Percentiles rank a stretch among this genome's conserved stretches.
Conservation (phyloP, 2,329 filamentous ascomycete genomes). For the Ramularia endophylla region DNA sequence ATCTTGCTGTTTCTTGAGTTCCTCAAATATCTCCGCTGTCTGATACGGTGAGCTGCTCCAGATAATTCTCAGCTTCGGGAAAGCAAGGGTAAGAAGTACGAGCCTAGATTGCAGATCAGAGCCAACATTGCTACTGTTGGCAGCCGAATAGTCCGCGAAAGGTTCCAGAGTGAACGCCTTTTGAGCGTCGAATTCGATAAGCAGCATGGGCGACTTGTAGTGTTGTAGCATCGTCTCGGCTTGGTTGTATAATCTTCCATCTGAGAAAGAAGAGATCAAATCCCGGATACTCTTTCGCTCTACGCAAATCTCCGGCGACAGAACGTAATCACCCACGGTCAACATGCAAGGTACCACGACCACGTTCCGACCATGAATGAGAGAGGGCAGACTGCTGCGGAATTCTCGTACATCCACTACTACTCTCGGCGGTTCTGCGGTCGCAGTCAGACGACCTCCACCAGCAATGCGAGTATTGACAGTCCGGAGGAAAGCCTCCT, state of each 20-base stretch:
- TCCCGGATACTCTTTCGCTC: conserved; percentile 93
- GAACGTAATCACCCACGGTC: conserved; percentile 92
- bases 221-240: conserved; percentile 91
- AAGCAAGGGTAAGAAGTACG: conserved; percentile 85
- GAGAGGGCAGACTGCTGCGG: conserved; percentile 81
- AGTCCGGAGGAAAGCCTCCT: conserved; percentile 88
- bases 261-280: conserved; percentile 83
- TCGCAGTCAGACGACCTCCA: conserved; percentile 76
- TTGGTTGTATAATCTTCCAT: conserved; percentile 87
- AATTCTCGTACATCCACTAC: conserved; percentile 97
- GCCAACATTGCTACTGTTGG: conserved; percentile 56
- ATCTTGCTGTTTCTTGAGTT: conserved; percentile 79
- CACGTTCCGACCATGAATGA: conserved; percentile 84
- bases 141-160: conserved; percentile 49
- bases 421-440: conserved; percentile 79
- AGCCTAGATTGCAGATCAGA: conserved; percentile 87
- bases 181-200: conserved; percentile 97
- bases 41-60: conserved; percentile 94
- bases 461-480: conserved; percentile 96
- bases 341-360: conserved; percentile 89
- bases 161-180: conserved; percentile 87
- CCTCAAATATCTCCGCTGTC: conserved; percentile 93
- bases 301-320: conserved; percentile 84
- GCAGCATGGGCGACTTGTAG: conserved; percentile 81
- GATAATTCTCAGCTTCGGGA: conserved; percentile 82